Evolutionary conservation across 805 yeast genomes (phyloP).

Genomic region (Candida vartiovaarae): DNA sequence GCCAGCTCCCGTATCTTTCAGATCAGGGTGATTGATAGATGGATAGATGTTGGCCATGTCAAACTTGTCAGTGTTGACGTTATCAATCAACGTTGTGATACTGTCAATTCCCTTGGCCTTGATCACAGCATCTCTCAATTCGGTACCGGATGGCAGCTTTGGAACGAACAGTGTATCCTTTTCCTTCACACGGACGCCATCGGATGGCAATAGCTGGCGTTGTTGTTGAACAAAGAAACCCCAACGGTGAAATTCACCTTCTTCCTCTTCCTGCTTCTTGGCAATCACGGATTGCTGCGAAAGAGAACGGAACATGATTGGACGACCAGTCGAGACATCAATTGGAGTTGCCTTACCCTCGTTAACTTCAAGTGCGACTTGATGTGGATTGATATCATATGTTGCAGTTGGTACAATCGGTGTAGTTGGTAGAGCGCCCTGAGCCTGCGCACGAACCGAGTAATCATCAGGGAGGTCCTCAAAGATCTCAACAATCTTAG

Average conservation of each 20-base stretch:
- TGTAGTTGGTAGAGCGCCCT: background rate
- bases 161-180: conserved; percentile 21
- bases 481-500: conserved; percentile 39
- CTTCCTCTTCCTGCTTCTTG: conserved; percentile 78
- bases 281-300: conserved; percentile 64
- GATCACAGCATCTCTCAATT: conserved; percentile 47
- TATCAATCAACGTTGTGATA: conserved; percentile 58
- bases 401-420: conserved; percentile 38
- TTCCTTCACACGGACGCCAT: conserved; percentile 7
- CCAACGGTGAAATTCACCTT: conserved; percentile 86
- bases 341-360: conserved; percentile 46
- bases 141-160: conserved; percentile 40
- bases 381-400: conserved; percentile 43
- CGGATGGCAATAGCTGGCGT: conserved; percentile 24
- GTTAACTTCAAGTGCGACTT: conserved; percentile 61
- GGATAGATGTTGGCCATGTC: conserved; percentile 44
- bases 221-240: conserved; percentile 74
- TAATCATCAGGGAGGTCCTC: conserved; percentile 14
- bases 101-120: conserved; percentile 71
- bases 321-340: conserved; percentile 66
- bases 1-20: background rate
- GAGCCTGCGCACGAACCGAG: background rate
- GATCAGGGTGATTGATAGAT: conserved; percentile 5
- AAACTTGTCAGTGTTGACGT: conserved; percentile 49
- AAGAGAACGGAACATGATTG: conserved; percentile 55